Evolutionary conservation across 495 filamentous ascomycete species (phyloP).

Genomic region (Acidomyces sp.): DNA sequence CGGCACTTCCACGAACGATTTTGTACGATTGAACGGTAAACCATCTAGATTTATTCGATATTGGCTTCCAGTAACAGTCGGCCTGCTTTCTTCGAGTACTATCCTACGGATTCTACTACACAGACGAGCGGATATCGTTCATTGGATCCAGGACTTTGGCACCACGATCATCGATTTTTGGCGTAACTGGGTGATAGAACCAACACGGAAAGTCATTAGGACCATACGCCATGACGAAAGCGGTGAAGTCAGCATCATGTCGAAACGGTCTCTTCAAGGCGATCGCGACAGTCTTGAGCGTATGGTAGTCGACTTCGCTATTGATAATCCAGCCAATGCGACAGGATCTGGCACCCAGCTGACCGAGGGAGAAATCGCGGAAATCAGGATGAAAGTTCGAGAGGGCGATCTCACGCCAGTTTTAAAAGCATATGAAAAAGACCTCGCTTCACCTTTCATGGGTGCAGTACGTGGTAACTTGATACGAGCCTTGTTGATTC

Average conservation of each 20-base stretch:
- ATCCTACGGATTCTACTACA: slow-evolving; percentile 62
- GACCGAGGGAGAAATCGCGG: slow-evolving; percentile 47
- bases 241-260: slow-evolving; percentile 92
- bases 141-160: slow-evolving; percentile 65
- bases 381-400: slow-evolving; percentile 61
- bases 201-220: slow-evolving; percentile 63
- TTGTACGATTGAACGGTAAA: slow-evolving; percentile 51
- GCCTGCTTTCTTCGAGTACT: slow-evolving; percentile 67
- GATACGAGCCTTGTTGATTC: slow-evolving; percentile 81
- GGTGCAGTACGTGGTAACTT: slow-evolving; percentile 74
- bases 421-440: slow-evolving; percentile 76
- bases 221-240: slow-evolving; percentile 85
- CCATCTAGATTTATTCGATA: slow-evolving; percentile 69
- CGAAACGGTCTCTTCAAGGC: slow-evolving; percentile 71
- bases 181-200: slow-evolving; percentile 88
- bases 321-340: slow-evolving; percentile 52
- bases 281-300: slow-evolving; percentile 85
- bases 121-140: slow-evolving; percentile 54
- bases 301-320: slow-evolving; percentile 93
- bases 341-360: slow-evolving; percentile 30
- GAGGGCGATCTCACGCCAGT: slow-evolving; percentile 91
- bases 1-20: slow-evolving; percentile 32
- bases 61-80: slow-evolving; percentile 60
- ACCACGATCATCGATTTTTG: slow-evolving; percentile 76
- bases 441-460: slow-evolving; percentile 62